Evolutionary conservation across 768 basidiomycete genomes (phyloP).

Genomic region (Pleurotus tuoliensis): DNA sequence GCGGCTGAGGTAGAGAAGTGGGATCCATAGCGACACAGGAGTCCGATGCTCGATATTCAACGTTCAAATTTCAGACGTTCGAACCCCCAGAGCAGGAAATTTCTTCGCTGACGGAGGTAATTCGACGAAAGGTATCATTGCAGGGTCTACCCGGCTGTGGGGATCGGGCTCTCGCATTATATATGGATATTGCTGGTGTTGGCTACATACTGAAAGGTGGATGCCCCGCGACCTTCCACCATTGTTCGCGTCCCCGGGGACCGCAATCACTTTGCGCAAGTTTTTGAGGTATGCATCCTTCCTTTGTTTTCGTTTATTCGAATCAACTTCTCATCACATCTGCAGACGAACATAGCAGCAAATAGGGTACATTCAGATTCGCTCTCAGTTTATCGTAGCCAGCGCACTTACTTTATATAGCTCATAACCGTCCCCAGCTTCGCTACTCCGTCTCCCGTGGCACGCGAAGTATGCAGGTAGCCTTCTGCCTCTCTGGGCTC

Average conservation of each 20-base stretch:
- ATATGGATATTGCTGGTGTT: background rate
- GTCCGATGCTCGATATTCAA: no score
- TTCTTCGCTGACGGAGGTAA: no score
- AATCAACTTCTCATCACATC: conserved; percentile 3
- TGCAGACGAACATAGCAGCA: conserved; percentile 30
- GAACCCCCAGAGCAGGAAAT: no score
- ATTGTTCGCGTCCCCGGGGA: conserved; percentile 21
- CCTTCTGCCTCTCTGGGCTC: no score
- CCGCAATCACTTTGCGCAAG: conserved; percentile 25
- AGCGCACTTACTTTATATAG: no score
- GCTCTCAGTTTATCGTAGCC: no score
- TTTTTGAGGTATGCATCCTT: conserved; percentile 6
- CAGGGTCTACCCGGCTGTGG: background rate
- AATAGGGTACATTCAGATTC: conserved; percentile 14
- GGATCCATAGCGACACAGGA: conserved; percentile 23
- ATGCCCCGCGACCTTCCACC: conserved; percentile 24
- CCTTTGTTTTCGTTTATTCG: conserved; percentile 8
- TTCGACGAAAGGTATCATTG: no score
- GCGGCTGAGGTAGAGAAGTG: conserved; percentile 50
- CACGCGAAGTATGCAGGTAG: no score
- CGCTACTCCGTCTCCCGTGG: no score
- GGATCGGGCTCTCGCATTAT: background rate
- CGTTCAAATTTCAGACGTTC: no score
- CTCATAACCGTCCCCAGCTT: no score
- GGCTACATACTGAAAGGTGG: background rate